Evolutionary conservation across 345 rosid species (phyloP).

Genomic region (Eucalyptus marginata): DNA sequence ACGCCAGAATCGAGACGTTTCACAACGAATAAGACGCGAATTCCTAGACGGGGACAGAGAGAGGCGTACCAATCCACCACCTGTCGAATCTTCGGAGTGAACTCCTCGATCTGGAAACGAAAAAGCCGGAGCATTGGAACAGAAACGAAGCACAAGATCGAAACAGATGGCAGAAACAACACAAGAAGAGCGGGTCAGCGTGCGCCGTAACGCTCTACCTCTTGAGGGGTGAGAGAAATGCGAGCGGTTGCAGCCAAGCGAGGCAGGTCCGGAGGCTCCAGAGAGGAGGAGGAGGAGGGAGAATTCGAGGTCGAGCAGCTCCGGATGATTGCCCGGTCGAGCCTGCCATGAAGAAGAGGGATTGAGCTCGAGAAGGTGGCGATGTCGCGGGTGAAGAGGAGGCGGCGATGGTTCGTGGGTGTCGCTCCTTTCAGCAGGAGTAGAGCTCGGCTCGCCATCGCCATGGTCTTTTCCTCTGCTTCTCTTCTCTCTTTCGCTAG

Average conservation of each 20-base stretch:
- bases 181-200: not conserved
- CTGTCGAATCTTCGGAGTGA: slow-evolving; percentile 58
- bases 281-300: slow-evolving; percentile 18
- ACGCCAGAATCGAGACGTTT: not conserved
- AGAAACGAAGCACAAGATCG: not conserved
- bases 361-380: not conserved
- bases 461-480: not conserved
- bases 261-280: slow-evolving; percentile 54
- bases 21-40: not conserved
- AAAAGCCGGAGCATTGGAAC: not conserved
- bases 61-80: slow-evolving; percentile 51
- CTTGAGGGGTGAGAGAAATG: slow-evolving; percentile 52
- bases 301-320: slow-evolving; percentile 16
- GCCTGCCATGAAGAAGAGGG: not conserved
- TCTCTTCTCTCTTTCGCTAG: not conserved
- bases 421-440: slow-evolving; percentile 1
- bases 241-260: slow-evolving; percentile 77
- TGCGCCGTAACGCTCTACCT: slow-evolving; percentile 16
- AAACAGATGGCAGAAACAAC: not conserved
- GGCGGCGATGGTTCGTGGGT: not conserved
- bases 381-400: not conserved
- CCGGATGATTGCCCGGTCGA: not conserved
- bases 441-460: not conserved
- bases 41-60: not conserved
- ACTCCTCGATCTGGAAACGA: slow-evolving; percentile 36